Conservation (phyloP, 140 eudicot genomes). For the Bidens hawaiensis region DNA sequence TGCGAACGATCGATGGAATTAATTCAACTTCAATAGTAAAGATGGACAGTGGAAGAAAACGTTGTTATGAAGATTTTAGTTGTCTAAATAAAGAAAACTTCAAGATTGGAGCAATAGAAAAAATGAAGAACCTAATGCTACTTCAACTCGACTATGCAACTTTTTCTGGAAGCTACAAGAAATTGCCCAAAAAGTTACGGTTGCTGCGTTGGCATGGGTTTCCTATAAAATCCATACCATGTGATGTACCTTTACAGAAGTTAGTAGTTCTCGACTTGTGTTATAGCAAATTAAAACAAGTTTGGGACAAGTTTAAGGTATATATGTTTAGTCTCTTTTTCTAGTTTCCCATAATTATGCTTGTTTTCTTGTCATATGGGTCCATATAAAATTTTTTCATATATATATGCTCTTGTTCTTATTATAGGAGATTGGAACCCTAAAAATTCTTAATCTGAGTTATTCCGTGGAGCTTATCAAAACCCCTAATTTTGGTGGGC, state of each 20-base stretch:
- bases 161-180: slow-evolving; percentile 15
- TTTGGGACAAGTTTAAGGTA: too few species aligned
- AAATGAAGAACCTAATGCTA: slow-evolving; percentile 28
- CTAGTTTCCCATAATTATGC: too few species aligned
- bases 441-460: slow-evolving; percentile 25
- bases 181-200: slow-evolving; percentile 22
- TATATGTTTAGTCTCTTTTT: too few species aligned
- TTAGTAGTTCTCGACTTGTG: slow-evolving; percentile 28
- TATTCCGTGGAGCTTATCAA: too few species aligned
- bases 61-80: background rate
- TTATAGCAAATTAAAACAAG: slow-evolving; percentile 21
- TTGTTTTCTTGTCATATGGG: background rate
- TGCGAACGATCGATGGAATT: background rate
- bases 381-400: background rate
- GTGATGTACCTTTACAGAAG: slow-evolving; percentile 11
- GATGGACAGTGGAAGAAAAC: background rate
- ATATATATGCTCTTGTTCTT: background rate
- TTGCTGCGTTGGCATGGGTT: slow-evolving; percentile 27
- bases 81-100: too few species aligned
- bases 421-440: background rate
- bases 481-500: too few species aligned
- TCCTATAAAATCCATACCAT: slow-evolving; percentile 5
- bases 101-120: too few species aligned
- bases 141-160: slow-evolving; percentile 19
- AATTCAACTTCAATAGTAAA: background rate